Conservation (phyloP, 371 early-diverging fungal genomes). For the Circinella umbellata region DNA sequence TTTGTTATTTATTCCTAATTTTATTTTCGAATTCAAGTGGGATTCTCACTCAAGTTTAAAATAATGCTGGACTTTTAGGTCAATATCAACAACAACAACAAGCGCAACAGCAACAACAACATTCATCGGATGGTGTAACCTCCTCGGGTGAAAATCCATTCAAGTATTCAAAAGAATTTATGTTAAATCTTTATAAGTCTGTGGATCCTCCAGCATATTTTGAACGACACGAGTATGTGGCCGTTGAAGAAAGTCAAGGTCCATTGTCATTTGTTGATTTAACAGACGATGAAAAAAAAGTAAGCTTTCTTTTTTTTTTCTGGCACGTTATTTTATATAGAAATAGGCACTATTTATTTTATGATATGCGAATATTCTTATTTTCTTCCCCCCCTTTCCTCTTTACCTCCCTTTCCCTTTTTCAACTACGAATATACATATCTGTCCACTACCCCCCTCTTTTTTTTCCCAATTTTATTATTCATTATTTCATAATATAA, state of each 20-base stretch:
- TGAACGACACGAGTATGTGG: slow-evolving; percentile 75
- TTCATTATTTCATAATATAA: background rate
- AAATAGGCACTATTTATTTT: background rate
- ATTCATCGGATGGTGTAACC: slow-evolving; percentile 7
- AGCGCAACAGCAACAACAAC: background rate
- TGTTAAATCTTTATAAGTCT: slow-evolving; percentile 77
- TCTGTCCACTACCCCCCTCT: background rate
- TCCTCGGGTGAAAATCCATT: slow-evolving; percentile 48
- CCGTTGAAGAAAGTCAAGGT: slow-evolving; percentile 60
- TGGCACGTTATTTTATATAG: background rate
- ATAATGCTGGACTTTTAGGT: background rate
- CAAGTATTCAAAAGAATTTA: slow-evolving; percentile 80
- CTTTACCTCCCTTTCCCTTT: too few relatives aligned
- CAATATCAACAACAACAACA: background rate
- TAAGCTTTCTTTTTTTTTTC: background rate
- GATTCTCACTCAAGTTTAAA: too few relatives aligned
- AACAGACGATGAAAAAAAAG: slow-evolving; percentile 74
- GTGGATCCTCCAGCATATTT: slow-evolving; percentile 69
- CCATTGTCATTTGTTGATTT: slow-evolving; percentile 71
- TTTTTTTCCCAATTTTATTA: background rate
- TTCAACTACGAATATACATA: slow-evolving; percentile 25
- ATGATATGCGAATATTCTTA: background rate
- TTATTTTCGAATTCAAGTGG: background rate
- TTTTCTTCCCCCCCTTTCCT: background rate
- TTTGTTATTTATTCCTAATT: too few relatives aligned